Percentiles rank a stretch among this genome's conserved stretches.
phyloP scores from a whole-genome alignment of 2,329 filamentous ascomycete species.

The Dactylellina leptospora region DNA sequence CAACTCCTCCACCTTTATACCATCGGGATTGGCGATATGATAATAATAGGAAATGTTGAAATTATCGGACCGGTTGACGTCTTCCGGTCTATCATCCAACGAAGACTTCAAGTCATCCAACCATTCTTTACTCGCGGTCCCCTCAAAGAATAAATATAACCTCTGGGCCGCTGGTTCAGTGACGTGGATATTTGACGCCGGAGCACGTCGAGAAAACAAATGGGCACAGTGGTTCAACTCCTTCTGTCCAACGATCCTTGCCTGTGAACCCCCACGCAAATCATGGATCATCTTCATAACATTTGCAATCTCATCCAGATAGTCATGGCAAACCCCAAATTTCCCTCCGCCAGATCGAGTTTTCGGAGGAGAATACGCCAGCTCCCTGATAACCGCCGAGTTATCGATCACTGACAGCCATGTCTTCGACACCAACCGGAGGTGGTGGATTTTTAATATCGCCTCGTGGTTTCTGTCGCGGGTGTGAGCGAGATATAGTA shows the following conservation, averaged over 20 bases:
- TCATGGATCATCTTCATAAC: conserved; percentile 11
- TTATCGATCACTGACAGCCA: conserved; percentile 5
- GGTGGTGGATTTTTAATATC: not conserved
- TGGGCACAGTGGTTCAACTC: conserved; percentile 8
- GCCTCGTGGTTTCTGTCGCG: not conserved
- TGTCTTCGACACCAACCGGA: not conserved
- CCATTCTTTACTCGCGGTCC: not conserved
- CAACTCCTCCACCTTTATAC: conserved; percentile 6
- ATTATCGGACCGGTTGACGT: conserved; percentile 9
- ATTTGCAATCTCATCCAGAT: conserved; percentile 10
- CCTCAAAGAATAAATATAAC: conserved; percentile 6
- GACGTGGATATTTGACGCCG: not conserved
- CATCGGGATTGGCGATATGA: not conserved
- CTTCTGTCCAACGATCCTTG: not conserved
- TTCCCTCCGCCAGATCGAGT: not conserved
- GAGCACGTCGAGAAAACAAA: not conserved
- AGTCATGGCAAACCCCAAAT: conserved; percentile 9
- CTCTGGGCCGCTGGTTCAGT: not conserved
- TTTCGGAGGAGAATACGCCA: conserved; percentile 6
- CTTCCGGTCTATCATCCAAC: not conserved
- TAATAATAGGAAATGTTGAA: not conserved
- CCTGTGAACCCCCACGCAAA: not conserved
- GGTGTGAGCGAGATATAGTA: not conserved
- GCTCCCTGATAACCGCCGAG: not conserved
- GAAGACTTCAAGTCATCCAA: conserved; percentile 1